These are phyloP conservation scores for Tagetes patula DNA, from an alignment of 129 eudicot genomes.

Conservation along the genomic window DNA sequence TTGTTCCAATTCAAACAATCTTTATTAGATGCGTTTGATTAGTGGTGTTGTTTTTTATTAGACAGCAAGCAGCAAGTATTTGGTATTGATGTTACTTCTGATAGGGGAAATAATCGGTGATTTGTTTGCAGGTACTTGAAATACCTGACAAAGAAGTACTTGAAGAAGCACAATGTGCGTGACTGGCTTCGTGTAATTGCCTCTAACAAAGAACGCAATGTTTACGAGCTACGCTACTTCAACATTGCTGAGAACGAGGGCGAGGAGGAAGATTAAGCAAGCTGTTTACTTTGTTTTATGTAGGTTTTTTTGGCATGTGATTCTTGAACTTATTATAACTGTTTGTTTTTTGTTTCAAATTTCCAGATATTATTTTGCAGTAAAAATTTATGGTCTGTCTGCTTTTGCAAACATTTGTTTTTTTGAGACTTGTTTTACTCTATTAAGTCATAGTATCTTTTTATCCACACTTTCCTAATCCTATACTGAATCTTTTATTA, in stretches of 20 bases:
- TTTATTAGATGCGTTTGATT: neutral
- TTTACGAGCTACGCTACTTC: conserved; percentile 47
- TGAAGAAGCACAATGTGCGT: conserved; percentile 52
- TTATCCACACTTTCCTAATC: too few relatives aligned
- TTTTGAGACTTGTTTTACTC: too few relatives aligned
- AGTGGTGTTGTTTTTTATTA: neutral
- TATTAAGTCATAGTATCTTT: too few relatives aligned
- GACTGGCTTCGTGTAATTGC: conserved; percentile 54
- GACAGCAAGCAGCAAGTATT: neutral
- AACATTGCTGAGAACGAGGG: conserved; percentile 57
- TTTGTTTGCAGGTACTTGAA: conserved; percentile 35
- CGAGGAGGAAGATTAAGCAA: conserved; percentile 44
- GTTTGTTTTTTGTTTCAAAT: neutral
- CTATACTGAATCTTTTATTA: too few relatives aligned
- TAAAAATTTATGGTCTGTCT: conserved; percentile 2
- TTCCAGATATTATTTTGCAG: conserved; percentile 34
- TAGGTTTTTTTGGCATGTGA: conserved; percentile 19
- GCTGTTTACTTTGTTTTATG: neutral
- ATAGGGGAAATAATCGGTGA: neutral
- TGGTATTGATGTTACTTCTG: too few relatives aligned
- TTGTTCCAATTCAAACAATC: neutral
- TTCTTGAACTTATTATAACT: conserved; percentile 18
- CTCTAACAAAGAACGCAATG: conserved; percentile 48
- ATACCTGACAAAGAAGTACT: conserved; percentile 46
- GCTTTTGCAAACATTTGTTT: conserved; percentile 10